Base-by-base conservation (phyloP, 1,284 basidiomycete genomes). In the Rhodotorula sp. region DNA sequence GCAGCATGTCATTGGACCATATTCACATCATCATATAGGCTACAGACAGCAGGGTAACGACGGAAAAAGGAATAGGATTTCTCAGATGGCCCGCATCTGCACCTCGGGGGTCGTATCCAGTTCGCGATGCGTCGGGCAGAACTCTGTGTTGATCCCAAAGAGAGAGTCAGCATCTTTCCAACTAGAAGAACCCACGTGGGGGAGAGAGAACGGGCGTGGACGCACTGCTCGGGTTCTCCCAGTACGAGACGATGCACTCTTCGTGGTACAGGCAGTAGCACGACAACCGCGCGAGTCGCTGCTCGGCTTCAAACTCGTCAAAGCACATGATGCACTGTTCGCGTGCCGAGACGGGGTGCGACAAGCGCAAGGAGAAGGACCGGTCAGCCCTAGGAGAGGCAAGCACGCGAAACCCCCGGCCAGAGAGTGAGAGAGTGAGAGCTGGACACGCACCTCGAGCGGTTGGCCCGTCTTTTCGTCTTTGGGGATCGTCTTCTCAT, bases 211-310 rank as follows among this genome's bases (percentile, higher is more conserved):
- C 29, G 51, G 15, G 34, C 34, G 34, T 15, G 15, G 15, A 46
- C 58, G 58, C 43, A 60, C 49, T 64, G 31, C 71, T 61, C 47
- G 68, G 65, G 51, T 46, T n/a, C 3, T 49, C 10, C 71, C 71
- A 73, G 62, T 65, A 73, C 49, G 62, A 65, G 39, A 46, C 52
- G 59, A 73, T 60, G 63, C 71, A 73, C 4, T 12, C 14, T n/a
- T 59, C 65, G 62, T 73, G 68, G 34, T 29, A 69, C 62, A 69
- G 48, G 62, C 71, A 73, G 63, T 73, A 67, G 62, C 71, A 73
- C 21, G 48, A 56, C 6, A 73, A 59, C n/a, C 71, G 65, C 26
- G 63, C 68, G 47, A 73, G 65, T 16, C 58, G 34, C 18, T 62
- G 31, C 14, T 46, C n/a, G 8, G 59, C 48, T 12, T 15, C 14